A percentile compares a stretch with the other conserved stretches of the same genome.
Evolutionary conservation across 2,329 filamentous ascomycete genomes (phyloP).

Genomic region (Aspergillus flavus): DNA sequence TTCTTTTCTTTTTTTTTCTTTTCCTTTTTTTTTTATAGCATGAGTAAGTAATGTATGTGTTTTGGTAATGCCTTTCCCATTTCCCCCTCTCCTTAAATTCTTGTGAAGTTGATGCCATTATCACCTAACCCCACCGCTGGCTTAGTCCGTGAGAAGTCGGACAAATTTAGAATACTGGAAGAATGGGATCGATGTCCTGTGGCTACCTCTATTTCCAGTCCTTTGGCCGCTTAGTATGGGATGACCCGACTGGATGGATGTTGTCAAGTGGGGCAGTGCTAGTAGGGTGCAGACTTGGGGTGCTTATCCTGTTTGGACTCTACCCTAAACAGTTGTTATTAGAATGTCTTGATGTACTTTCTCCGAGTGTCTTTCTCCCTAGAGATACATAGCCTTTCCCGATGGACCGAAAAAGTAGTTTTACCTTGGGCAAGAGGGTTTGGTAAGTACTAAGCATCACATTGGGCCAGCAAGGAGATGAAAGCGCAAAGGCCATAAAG

Average conservation of each 20-base stretch:
- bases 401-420: slow-evolving; percentile 2
- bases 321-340: slow-evolving; percentile 18
- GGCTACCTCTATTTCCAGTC: slow-evolving; percentile 1
- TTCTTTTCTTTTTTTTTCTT: too few relatives aligned
- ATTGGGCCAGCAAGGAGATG: slow-evolving; percentile 5
- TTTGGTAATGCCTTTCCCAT: neutral
- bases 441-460: slow-evolving; percentile 6
- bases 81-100: neutral
- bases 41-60: neutral
- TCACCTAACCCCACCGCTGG: neutral
- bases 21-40: too few relatives aligned
- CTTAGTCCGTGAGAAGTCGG: neutral
- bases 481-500: slow-evolving; percentile 3
- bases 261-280: slow-evolving; percentile 28
- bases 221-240: slow-evolving; percentile 9
- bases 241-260: slow-evolving; percentile 21
- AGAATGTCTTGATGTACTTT: neutral
- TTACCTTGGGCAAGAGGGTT: neutral
- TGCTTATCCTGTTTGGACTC: slow-evolving; percentile 30
- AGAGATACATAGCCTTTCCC: neutral
- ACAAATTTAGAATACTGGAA: neutral
- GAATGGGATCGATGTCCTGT: neutral
- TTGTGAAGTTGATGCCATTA: neutral
- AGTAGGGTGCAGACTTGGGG: slow-evolving; percentile 21
- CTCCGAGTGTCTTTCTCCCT: neutral